phyloP scores from a whole-genome alignment of 345 rosid genomes.

The Excoecaria cochinchinensis region DNA sequence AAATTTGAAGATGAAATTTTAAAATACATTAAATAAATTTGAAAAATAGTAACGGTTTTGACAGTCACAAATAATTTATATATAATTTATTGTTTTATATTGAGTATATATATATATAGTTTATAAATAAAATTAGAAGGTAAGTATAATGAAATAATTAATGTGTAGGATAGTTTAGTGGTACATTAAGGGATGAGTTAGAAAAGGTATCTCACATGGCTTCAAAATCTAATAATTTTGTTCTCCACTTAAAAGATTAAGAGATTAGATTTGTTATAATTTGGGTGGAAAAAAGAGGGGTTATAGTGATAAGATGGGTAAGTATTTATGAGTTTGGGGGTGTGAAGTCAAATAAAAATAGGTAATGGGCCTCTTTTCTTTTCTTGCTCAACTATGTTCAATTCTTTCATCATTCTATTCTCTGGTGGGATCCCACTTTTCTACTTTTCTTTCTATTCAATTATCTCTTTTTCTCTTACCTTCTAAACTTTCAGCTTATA shows the following conservation, averaged over 20 bases:
- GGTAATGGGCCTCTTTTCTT: slow-evolving; percentile 23
- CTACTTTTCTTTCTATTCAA: not conserved
- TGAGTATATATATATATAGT: too few relatives aligned
- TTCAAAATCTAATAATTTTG: slow-evolving; percentile 52
- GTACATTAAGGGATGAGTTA: slow-evolving; percentile 20
- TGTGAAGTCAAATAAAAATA: slow-evolving; percentile 30
- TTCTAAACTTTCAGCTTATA: not conserved
- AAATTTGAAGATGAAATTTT: too few relatives aligned
- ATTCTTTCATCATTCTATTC: slow-evolving; percentile 74
- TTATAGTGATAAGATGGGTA: too few relatives aligned
- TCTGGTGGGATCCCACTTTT: slow-evolving; percentile 41
- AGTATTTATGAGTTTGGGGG: slow-evolving; percentile 11
- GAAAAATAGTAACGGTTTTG: too few relatives aligned
- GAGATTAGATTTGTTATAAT: slow-evolving; percentile 13
- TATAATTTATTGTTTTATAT: too few relatives aligned
- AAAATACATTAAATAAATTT: too few relatives aligned
- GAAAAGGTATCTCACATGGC: slow-evolving; percentile 37
- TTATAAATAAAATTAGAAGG: too few relatives aligned
- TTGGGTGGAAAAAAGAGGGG: slow-evolving; percentile 9
- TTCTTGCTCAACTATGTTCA: slow-evolving; percentile 43
- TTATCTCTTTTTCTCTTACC: slow-evolving; percentile 14
- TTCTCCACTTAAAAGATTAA: slow-evolving; percentile 46
- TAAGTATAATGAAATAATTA: too few relatives aligned
- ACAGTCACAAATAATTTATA: too few relatives aligned
- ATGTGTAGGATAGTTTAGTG: too few relatives aligned